phyloP scores from a whole-genome alignment of 2,329 filamentous ascomycete genomes.

The Elsinoe perseae region DNA sequence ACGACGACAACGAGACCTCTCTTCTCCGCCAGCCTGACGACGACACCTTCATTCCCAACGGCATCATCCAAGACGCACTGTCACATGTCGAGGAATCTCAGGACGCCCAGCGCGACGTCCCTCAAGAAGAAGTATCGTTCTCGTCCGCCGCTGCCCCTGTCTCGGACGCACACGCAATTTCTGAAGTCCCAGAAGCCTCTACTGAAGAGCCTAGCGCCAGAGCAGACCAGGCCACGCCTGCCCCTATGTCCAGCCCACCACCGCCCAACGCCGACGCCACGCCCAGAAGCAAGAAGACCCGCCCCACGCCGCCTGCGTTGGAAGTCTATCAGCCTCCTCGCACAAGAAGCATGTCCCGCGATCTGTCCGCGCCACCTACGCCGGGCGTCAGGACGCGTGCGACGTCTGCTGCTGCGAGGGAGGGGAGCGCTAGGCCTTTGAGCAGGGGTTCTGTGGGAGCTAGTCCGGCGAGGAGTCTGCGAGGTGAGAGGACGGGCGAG shows the following conservation, averaged over 20 bases:
- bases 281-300: not conserved
- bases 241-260: not conserved
- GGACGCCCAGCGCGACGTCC: constrained; percentile 1
- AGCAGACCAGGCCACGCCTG: not conserved
- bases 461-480: constrained; percentile 4
- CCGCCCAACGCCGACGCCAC: not conserved
- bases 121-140: not conserved
- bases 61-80: constrained; percentile 10
- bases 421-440: not conserved
- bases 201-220: not conserved
- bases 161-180: not conserved
- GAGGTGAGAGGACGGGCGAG: constrained; percentile 5
- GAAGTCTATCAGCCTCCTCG: constrained; percentile 4
- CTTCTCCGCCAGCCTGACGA: constrained; percentile 4
- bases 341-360: constrained; percentile 2
- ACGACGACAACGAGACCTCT: not conserved
- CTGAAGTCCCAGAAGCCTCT: not conserved
- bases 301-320: not conserved
- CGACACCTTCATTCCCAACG: constrained; percentile 11
- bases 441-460: not conserved
- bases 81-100: not conserved
- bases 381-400: not conserved
- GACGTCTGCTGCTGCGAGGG: not conserved
- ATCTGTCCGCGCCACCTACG: constrained; percentile 3
- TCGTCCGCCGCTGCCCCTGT: not conserved